Conservation (phyloP, 208 protist genomes). For the Trypanosomatidae sp. region DNA sequence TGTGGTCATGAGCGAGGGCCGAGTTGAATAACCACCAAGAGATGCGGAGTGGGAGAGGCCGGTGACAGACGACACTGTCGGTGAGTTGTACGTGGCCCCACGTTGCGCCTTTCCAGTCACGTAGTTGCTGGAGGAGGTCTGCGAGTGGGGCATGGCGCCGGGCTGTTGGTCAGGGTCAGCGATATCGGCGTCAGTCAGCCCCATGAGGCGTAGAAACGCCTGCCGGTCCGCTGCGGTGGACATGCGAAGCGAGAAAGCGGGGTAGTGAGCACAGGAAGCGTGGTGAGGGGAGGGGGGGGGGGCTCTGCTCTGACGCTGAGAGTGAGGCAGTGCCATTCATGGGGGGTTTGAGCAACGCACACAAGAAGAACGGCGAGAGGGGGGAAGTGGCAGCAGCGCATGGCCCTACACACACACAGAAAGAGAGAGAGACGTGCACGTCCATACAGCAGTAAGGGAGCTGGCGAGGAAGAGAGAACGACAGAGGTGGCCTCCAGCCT, state of each 20-base stretch:
- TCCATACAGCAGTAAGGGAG: background rate
- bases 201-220: conserved; percentile 78
- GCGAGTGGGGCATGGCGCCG: background rate
- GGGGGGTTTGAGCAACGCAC: background rate
- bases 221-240: conserved; percentile 41
- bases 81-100: background rate
- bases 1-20: background rate
- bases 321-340: background rate
- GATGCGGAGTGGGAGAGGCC: conserved; percentile 28
- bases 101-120: background rate
- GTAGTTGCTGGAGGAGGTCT: background rate
- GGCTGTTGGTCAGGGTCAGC: conserved; percentile 36
- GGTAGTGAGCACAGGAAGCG: background rate
- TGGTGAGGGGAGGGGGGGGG: background rate
- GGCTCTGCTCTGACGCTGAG: background rate
- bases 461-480: background rate
- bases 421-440: background rate
- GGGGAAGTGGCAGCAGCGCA: background rate
- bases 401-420: conserved; percentile 1
- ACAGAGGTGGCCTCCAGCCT: background rate
- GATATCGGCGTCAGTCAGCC: conserved; percentile 74
- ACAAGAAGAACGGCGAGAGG: background rate
- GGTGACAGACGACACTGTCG: conserved; percentile 10
- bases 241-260: conserved; percentile 18
- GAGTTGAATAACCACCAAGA: conserved; percentile 10